Conservation (phyloP, 2,329 filamentous ascomycete species). For the Trichoderma polysporum region DNA sequence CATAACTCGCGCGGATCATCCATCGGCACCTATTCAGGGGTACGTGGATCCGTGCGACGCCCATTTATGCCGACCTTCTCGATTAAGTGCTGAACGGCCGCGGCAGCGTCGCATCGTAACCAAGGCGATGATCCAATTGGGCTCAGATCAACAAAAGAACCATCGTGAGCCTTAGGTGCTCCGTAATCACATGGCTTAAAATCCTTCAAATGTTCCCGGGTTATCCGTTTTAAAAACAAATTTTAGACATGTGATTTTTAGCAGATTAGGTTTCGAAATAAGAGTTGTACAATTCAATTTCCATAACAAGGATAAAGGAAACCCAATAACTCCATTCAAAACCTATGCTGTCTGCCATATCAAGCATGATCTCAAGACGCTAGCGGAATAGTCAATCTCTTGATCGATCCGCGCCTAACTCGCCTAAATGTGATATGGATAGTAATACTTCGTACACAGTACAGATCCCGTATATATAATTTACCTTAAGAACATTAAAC, state of each 20-base stretch:
- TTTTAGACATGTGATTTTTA: background rate
- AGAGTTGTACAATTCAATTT: background rate
- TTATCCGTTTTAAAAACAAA: slow-evolving; percentile 2
- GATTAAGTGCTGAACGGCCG: slow-evolving; percentile 1
- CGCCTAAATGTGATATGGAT: no score
- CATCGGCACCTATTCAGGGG: background rate
- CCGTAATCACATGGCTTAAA: background rate
- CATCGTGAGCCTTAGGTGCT: background rate
- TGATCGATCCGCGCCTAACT: no score
- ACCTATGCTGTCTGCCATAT: background rate
- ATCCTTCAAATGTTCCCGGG: background rate
- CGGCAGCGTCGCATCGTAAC: background rate
- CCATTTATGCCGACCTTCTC: slow-evolving; percentile 10
- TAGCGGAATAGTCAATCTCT: no score
- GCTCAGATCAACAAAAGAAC: background rate
- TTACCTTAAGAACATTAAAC: no score
- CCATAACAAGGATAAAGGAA: background rate
- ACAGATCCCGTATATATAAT: no score
- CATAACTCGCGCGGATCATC: background rate
- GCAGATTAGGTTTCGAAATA: background rate
- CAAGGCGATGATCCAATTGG: background rate
- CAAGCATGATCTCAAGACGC: background rate
- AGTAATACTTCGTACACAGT: no score
- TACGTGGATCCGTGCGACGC: background rate
- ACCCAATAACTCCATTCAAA: background rate